phyloP scores from a whole-genome alignment of 148 eudicot species.

The Amaranthus palmeri region DNA sequence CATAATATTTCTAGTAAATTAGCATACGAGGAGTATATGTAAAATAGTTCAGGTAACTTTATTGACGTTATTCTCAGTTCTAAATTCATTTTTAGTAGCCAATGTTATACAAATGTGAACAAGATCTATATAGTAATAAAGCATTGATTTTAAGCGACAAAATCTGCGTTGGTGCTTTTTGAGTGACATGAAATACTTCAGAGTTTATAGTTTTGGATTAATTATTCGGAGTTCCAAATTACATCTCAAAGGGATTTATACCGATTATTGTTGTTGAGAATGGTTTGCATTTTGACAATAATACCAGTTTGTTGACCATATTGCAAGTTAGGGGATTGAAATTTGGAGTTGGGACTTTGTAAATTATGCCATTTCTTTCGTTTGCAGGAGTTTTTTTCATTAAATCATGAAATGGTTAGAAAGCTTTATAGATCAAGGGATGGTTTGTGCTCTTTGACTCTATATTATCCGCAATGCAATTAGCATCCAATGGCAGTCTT shows the following conservation, averaged over 20 bases:
- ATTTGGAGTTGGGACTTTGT: neutral
- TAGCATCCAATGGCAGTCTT: conserved; percentile 51
- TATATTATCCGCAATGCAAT: conserved; percentile 56
- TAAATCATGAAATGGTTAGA: conserved; percentile 44
- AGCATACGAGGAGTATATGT: no score
- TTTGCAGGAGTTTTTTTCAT: conserved; percentile 39
- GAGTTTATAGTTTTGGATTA: neutral
- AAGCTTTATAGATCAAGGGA: conserved; percentile 28
- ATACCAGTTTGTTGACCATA: neutral
- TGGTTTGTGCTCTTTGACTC: conserved; percentile 36
- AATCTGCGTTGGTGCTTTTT: no score
- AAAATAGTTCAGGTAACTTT: no score
- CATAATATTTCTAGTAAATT: neutral
- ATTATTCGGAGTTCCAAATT: neutral
- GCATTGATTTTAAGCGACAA: neutral
- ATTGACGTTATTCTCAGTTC: no score
- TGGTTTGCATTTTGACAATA: neutral
- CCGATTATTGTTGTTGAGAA: neutral
- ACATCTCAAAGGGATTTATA: neutral
- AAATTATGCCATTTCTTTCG: neutral
- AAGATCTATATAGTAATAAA: neutral
- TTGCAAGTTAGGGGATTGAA: neutral
- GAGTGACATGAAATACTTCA: neutral
- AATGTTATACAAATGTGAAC: neutral
- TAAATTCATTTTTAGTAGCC: no score